Evolutionary conservation across 371 early-diverging fungal species (phyloP).

Genomic region (Apophysomyces ossiformis): DNA sequence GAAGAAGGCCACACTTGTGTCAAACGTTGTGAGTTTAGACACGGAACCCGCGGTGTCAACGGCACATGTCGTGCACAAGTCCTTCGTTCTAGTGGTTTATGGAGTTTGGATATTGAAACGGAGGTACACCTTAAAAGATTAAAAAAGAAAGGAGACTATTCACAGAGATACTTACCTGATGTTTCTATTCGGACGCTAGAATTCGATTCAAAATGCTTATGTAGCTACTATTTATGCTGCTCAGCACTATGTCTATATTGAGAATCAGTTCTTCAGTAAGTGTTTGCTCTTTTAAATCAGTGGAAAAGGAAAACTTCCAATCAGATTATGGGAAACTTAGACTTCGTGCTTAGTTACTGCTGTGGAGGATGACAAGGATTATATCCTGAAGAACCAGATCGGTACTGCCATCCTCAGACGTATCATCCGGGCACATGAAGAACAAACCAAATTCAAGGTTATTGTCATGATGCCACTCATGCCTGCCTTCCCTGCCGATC

Average conservation of each 20-base stretch:
- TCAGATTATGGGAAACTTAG: too few species aligned
- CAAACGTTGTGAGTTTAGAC: slow-evolving; percentile 33
- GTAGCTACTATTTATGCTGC: slow-evolving; percentile 72
- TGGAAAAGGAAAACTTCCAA: not conserved
- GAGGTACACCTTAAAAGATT: slow-evolving; percentile 33
- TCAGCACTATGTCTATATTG: slow-evolving; percentile 91
- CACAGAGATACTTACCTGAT: not conserved
- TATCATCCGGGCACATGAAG: slow-evolving; percentile 76
- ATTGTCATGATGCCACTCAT: slow-evolving; percentile 91
- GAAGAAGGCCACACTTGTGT: slow-evolving; percentile 21
- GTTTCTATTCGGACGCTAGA: slow-evolving; percentile 36
- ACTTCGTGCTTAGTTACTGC: slow-evolving; percentile 62
- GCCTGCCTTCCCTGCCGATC: slow-evolving; percentile 91
- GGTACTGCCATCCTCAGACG: slow-evolving; percentile 82
- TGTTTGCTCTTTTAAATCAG: slow-evolving; percentile 12
- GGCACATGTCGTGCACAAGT: slow-evolving; percentile 73
- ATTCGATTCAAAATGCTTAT: slow-evolving; percentile 89
- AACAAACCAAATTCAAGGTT: slow-evolving; percentile 78
- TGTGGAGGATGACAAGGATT: slow-evolving; percentile 49
- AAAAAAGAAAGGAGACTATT: too few species aligned
- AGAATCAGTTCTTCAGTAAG: slow-evolving; percentile 95
- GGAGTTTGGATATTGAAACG: slow-evolving; percentile 68
- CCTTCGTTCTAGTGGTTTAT: slow-evolving; percentile 68
- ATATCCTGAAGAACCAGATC: slow-evolving; percentile 75
- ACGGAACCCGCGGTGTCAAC: slow-evolving; percentile 38